Evolutionary conservation across 2,329 filamentous ascomycete genomes (phyloP), one percentile per base, ranked within the genome.

Genomic region (Ascochyta viciae-villosae): DNA sequence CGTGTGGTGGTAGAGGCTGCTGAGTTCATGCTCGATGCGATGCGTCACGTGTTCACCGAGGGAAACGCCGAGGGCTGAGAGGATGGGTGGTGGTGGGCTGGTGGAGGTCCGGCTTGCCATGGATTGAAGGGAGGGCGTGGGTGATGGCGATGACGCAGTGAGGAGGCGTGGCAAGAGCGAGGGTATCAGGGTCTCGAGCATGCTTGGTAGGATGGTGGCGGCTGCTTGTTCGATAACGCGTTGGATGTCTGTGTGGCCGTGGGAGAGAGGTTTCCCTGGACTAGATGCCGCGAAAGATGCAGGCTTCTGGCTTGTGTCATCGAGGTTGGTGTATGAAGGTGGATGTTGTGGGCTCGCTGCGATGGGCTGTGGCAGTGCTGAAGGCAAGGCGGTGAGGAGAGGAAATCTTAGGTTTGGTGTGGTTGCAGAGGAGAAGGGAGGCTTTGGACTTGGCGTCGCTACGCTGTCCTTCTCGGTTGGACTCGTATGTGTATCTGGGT

Each of bases 381-480:
- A 5, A 33, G 22, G 19, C 19, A 29, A 15, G 9, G 23, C 47
- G 22, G 38, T 29, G 29, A 42, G 47, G 6, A 19, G 38, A 4
- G 13, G 19, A 31, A 34, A 35, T 13, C 23, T 24, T 15, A 22
- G 38, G 8, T n/a, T 40, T 24, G 45, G 16, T 16, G 19, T 38
- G 35, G 40, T 46, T 3, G 40, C 27, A 4, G 53, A 46, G 6
- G 31, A 23, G 9, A 33, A 12, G 13, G 16, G 33, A 4, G 35
- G 13, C 19, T 24, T 46, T 10, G 48, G 42, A 23, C 41, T 64
- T 41, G 35, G 46, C 47, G 27, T 57, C n/a, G 45, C 53, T 31
- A 35, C 31, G 43, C 48, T 58, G 34, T 34, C 48, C 26, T 53
- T 58, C 24, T 61, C 58, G 15, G 58, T 61, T 12, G 58, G 58